Evolutionary conservation across 2,329 filamentous ascomycete genomes (phyloP).

Genomic region (Ceratocystis papillata): DNA sequence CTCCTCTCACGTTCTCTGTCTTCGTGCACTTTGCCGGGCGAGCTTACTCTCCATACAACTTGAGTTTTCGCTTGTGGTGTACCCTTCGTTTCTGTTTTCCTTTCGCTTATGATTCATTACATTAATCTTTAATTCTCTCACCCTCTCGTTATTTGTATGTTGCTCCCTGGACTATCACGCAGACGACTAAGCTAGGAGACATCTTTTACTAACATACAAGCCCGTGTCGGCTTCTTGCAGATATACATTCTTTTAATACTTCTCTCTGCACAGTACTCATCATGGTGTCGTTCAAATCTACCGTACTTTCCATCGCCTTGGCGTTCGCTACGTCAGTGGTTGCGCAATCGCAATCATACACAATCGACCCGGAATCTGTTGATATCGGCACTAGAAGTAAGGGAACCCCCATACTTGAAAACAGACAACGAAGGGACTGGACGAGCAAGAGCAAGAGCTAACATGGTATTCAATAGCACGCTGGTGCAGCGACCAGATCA

Average conservation of each 20-base stretch:
- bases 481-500: conserved; percentile 56
- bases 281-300: conserved; percentile 17
- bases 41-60: too few relatives aligned
- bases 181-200: not conserved
- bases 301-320: conserved; percentile 36
- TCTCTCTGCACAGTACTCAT: not conserved
- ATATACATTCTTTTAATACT: conserved; percentile 3
- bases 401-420: conserved; percentile 27
- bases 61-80: not conserved
- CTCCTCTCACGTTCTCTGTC: not conserved
- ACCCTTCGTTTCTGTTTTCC: not conserved
- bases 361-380: conserved; percentile 53
- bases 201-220: conserved; percentile 1
- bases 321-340: conserved; percentile 43
- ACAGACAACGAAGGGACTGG: too few relatives aligned
- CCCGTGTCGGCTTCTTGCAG: not conserved
- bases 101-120: not conserved
- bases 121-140: conserved; percentile 7
- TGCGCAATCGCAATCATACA: conserved; percentile 44
- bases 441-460: not conserved
- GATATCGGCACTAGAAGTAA: conserved; percentile 41
- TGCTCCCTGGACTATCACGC: not conserved
- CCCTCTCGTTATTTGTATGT: not conserved
- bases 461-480: conserved; percentile 33
- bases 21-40: not conserved